Percentiles rank a stretch among this genome's conserved stretches.
These are phyloP conservation scores for Hypoxylon sp. DNA, from an alignment of 2,329 filamentous ascomycete species.

Conservation along the genomic window DNA sequence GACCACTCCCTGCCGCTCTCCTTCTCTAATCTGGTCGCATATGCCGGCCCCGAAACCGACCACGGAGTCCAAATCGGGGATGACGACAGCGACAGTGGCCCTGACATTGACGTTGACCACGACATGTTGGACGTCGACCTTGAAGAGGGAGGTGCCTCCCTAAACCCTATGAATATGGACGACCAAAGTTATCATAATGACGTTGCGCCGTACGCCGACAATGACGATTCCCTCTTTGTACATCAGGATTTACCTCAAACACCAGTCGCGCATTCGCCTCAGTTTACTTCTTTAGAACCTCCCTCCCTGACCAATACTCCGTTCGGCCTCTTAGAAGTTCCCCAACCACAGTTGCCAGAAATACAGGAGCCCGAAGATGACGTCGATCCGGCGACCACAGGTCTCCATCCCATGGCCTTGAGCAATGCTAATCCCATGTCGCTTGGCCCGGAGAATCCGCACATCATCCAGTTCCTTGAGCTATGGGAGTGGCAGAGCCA, in stretches of 20 bases:
- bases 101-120: slow-evolving; percentile 26
- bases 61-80: slow-evolving; percentile 30
- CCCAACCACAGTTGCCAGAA: slow-evolving; percentile 8
- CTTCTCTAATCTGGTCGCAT: slow-evolving; percentile 17
- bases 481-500: slow-evolving; percentile 57
- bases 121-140: slow-evolving; percentile 41
- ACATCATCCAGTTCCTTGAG: slow-evolving; percentile 62
- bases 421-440: slow-evolving; percentile 51
- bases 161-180: slow-evolving; percentile 43
- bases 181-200: slow-evolving; percentile 25
- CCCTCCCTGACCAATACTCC: slow-evolving; percentile 5
- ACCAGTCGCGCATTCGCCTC: slow-evolving; percentile 15
- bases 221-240: slow-evolving; percentile 16
- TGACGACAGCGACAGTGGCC: slow-evolving; percentile 30
- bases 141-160: slow-evolving; percentile 47
- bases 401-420: slow-evolving; percentile 49
- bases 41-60: slow-evolving; percentile 26
- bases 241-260: slow-evolving; percentile 19
- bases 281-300: slow-evolving; percentile 14
- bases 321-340: neutral
- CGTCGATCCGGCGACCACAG: slow-evolving; percentile 30
- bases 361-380: slow-evolving; percentile 37
- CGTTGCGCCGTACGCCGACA: slow-evolving; percentile 14
- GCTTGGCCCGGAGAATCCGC: slow-evolving; percentile 63
- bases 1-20: slow-evolving; percentile 24